Base-by-base conservation (phyloP, 176 grass and related monocot species). In the Triticum turgidum region DNA sequence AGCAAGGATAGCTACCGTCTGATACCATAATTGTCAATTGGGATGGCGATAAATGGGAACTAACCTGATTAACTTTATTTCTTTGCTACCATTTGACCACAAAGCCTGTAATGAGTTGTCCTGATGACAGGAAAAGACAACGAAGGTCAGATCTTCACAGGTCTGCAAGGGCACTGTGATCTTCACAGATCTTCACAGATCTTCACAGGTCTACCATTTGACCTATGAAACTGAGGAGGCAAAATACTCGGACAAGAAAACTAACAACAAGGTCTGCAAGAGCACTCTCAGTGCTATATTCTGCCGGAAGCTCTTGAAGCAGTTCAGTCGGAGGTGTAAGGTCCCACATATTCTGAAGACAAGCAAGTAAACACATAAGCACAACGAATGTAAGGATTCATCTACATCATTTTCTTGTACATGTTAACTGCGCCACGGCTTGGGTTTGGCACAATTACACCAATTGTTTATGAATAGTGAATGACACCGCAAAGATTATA, bases 61-160 rank as follows among this genome's bases (percentile, higher is more conserved):
- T 86, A 76, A 92, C 90, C 37, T 81, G 62, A 92, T 77, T 29
- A 86, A 38, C 59, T 87, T 92, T 76, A 22, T 89, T 79, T 92
- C 80, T 37, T 34, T 51, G 20, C 3, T 17, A 32, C 61, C 80
- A 87, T 89, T 92, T 61, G n/a, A 83, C 91, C 91, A 92, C 69
- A 92, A 52, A 77, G 91, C 87, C 47, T 92, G 83, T n/a, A 92
- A 79, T n/a, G 91, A 73, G 83, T 92, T 83, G 35, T 92, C 91
- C 91, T 89, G 75, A 67, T 33, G 12, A 52, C 18, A 75, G 47
- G 15, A 24, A 65, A 91, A 89, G 18, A 11, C 1, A 65, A 66
- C 11, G 44, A 76, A 78, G 65, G 39, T 64, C 66, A 76, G 12
- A 73, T 69, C 45, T 13, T 74, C 22, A 84, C 69, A 73, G 82